Conservation (phyloP, 805 yeast species). For the Yarrowia osloensis region DNA sequence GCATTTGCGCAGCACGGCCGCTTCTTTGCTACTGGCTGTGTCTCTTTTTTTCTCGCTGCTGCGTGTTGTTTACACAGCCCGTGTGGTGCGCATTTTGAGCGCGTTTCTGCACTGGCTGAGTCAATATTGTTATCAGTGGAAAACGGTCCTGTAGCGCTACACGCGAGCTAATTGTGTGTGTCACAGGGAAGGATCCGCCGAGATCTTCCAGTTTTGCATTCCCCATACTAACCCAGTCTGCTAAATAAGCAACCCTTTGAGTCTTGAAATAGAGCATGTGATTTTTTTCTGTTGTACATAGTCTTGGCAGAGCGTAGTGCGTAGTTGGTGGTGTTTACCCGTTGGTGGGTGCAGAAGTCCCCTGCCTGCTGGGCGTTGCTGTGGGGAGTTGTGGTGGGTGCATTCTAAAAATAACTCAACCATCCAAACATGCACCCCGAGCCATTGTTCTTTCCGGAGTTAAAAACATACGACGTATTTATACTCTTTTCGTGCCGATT, state of each 20-base stretch:
- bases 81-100: constrained; percentile 12
- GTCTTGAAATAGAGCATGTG: constrained; percentile 27
- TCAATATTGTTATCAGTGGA: constrained; percentile 19
- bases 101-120: constrained; percentile 24
- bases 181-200: not conserved
- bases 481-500: not conserved
- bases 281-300: constrained; percentile 12
- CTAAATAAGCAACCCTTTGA: constrained; percentile 5
- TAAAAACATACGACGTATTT: not conserved
- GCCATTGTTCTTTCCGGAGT: not conserved
- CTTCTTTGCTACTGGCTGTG: not conserved
- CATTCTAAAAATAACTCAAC: not conserved
- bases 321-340: not conserved
- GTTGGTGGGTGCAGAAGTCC: not conserved
- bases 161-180: constrained; percentile 13
- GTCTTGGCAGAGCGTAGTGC: not conserved
- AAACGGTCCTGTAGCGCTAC: not conserved
- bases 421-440: not conserved
- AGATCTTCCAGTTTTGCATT: no score
- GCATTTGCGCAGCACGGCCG: not conserved
- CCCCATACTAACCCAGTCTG: constrained; percentile 20
- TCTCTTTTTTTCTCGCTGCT: not conserved
- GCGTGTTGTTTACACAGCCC: constrained; percentile 19
- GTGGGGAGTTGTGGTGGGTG: not conserved
- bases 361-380: not conserved